Evolutionary conservation across 176 grass and related monocot species (phyloP).

Genomic region (Echinochloa phyllopogon): DNA sequence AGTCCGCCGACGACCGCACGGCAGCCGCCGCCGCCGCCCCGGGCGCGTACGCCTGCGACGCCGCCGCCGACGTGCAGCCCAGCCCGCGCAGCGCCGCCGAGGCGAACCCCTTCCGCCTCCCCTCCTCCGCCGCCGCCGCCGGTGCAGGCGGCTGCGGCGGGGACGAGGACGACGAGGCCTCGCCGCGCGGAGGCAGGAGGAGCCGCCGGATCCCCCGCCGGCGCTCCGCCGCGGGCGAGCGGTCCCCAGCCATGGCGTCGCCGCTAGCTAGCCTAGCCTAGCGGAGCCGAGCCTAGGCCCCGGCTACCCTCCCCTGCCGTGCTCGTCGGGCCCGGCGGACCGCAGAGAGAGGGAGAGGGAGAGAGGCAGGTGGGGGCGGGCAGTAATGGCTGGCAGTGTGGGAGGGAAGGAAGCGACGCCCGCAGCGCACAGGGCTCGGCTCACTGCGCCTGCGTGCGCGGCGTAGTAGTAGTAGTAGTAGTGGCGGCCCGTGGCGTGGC

Average conservation of each 20-base stretch:
- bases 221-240: slow-evolving; percentile 47
- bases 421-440: not conserved
- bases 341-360: not conserved
- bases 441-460: not conserved
- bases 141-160: not conserved
- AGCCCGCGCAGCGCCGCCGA: slow-evolving; percentile 78
- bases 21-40: slow-evolving; percentile 45
- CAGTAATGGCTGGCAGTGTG: slow-evolving; percentile 45
- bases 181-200: slow-evolving; percentile 36
- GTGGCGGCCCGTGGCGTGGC: not conserved
- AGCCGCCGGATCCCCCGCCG: slow-evolving; percentile 61
- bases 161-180: slow-evolving; percentile 13
- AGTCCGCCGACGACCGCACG: slow-evolving; percentile 82
- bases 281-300: not conserved
- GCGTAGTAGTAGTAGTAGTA: not conserved
- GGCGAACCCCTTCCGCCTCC: slow-evolving; percentile 59
- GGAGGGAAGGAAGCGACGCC: slow-evolving; percentile 17
- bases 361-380: not conserved
- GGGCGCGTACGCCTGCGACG: slow-evolving; percentile 67
- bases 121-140: not conserved
- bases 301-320: not conserved
- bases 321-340: not conserved
- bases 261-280: not conserved
- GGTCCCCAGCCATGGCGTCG: slow-evolving; percentile 38
- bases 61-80: slow-evolving; percentile 66